Evolutionary conservation across 2,329 filamentous ascomycete genomes (phyloP).

Genomic region (Colletotrichum sp.): DNA sequence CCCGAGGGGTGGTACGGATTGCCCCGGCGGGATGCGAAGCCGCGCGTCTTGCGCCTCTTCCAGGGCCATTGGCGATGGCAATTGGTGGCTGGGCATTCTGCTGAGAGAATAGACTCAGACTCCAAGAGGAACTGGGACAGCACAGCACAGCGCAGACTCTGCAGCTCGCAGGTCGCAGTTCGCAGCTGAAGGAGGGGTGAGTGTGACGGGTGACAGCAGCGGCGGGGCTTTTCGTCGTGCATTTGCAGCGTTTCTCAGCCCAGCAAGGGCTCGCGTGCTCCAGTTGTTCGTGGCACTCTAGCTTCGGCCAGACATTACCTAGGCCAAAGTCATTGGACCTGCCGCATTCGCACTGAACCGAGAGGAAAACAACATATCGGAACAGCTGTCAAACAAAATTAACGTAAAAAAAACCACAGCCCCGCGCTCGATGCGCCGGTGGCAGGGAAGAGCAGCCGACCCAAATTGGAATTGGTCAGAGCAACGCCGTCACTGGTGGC

Average conservation of each 20-base stretch:
- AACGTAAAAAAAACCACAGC: neutral
- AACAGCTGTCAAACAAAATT: neutral
- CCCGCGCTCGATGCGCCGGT: neutral
- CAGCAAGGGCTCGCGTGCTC: slow-evolving; percentile 12
- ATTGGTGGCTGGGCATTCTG: neutral
- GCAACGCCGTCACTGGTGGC: neutral
- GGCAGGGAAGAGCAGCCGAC: neutral
- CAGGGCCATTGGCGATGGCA: neutral
- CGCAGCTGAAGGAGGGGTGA: slow-evolving; percentile 3
- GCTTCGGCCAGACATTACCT: neutral
- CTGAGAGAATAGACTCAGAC: neutral
- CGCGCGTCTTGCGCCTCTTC: slow-evolving; percentile 11
- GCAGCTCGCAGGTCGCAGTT: neutral
- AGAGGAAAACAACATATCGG: neutral
- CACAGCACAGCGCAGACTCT: neutral
- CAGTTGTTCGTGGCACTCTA: neutral
- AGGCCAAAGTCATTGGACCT: neutral
- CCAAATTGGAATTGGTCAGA: neutral
- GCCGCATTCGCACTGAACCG: neutral
- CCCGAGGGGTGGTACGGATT: neutral
- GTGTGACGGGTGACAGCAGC: neutral
- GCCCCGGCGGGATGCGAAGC: neutral
- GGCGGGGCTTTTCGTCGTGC: neutral
- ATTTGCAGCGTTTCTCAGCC: neutral
- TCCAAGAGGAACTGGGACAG: neutral